Evolutionary conservation across 371 early-diverging fungal species (phyloP).

Genomic region (Entomophthora muscae): DNA sequence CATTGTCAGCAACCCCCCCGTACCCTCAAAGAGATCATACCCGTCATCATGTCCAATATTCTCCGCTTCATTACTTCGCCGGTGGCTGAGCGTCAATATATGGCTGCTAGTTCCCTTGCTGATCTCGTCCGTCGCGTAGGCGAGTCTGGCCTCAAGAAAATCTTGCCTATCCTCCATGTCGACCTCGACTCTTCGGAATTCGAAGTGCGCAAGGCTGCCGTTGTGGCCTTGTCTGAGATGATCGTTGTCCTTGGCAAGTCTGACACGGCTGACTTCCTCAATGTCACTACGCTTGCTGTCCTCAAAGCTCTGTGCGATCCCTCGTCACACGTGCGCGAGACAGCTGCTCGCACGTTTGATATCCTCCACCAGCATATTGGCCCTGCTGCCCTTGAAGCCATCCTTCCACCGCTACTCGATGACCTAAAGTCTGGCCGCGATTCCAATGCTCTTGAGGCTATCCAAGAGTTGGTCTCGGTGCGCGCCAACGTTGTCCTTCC

Average conservation of each 20-base stretch:
- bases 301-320: constrained; percentile 62
- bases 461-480: constrained; percentile 92
- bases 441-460: constrained; percentile 69
- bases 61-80: constrained; percentile 57
- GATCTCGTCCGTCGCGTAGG: constrained; percentile 91
- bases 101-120: constrained; percentile 81
- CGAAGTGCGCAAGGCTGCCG: constrained; percentile 73
- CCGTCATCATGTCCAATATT: constrained; percentile 70
- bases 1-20: constrained; percentile 92
- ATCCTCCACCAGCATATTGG: constrained; percentile 79
- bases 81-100: constrained; percentile 50
- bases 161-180: constrained; percentile 73
- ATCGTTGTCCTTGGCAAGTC: constrained; percentile 68
- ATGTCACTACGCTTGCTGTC: constrained; percentile 58
- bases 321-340: constrained; percentile 71
- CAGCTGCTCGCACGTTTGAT: constrained; percentile 90
- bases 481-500: constrained; percentile 92
- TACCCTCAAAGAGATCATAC: constrained; percentile 83
- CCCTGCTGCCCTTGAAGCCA: constrained; percentile 74
- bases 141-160: constrained; percentile 63
- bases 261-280: constrained; percentile 66
- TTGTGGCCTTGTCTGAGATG: constrained; percentile 81
- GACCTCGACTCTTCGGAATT: constrained; percentile 48
- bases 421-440: constrained; percentile 51
- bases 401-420: constrained; percentile 72